Base-by-base conservation (phyloP, 1,284 basidiomycete species). In the Trichosporon asahii region DNA sequence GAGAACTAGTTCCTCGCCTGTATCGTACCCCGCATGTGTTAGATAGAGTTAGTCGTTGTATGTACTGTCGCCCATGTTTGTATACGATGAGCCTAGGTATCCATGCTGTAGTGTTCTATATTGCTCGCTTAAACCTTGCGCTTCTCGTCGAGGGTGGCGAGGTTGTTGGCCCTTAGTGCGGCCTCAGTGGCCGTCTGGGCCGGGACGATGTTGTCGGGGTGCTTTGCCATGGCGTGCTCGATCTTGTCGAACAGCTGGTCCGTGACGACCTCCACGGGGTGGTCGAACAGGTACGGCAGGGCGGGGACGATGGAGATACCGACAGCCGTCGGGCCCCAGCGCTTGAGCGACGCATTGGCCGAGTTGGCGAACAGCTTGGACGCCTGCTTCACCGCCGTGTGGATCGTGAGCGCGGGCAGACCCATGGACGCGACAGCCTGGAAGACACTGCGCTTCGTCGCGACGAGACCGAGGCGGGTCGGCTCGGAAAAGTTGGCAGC, bases 221-320 rank as follows among this genome's bases (percentile, higher is more conserved):
- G 74, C 67, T 75, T 76, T 69, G 78, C 78, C 27, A 77, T 73
- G 3, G 66, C 74, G 61, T 82, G 76, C 74, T 86, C 85, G 49
- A 86, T 72, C 77, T 84, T 84, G 69, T 86, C 86, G 65, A 87
- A 87, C 18, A 80, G 75, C 33, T 75, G 73, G 72, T 86, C 86
- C 23, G 85, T 83, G 21, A 78, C 85, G 53, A 80, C 75, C 74
- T 87, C 86, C 67, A 86, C 85, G 0, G 92, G 92, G 76, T 92
- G 89, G 83, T 94, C 92, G 77, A 90, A 95, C 21, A 95, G 82
- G 81, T 89, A 94, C 0, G 93, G 93, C 23, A 95, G 85, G 46
- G 89, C 85, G 0, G 93, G 92, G 7, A 94, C 90, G 73, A 92
- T 88, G 1, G 90, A 88, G 66, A 85, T 80, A 40, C 82, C 82